Percentiles rank a stretch among this genome's conserved stretches.
Conservation (phyloP, 306 rosid genomes). For the Abrus precatorius region DNA sequence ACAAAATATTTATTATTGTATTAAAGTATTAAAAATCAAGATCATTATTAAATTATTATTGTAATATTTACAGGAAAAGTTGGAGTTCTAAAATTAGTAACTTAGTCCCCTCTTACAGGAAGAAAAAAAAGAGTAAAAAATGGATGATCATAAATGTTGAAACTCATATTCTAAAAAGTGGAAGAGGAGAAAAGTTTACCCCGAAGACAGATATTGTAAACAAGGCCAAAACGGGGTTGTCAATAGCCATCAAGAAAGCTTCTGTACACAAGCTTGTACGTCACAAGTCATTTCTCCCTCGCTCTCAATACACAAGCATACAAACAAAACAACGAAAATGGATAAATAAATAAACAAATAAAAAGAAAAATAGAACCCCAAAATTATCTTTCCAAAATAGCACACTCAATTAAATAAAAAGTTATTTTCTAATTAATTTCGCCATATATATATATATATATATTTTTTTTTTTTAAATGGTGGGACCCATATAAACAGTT, state of each 20-base stretch:
- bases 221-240: slow-evolving; percentile 61
- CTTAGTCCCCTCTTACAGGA: no score
- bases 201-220: not conserved
- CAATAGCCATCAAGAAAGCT: slow-evolving; percentile 51
- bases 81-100: no score
- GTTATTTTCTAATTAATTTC: not conserved
- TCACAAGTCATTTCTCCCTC: slow-evolving; percentile 47
- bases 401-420: not conserved
- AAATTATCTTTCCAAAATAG: not conserved
- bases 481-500: slow-evolving; percentile 73
- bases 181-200: not conserved
- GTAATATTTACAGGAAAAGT: no score
- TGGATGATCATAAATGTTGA: not conserved
- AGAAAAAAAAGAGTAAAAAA: no score
- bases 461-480: slow-evolving; percentile 2
- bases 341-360: no score
- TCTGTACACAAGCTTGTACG: slow-evolving; percentile 43
- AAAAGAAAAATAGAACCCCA: not conserved
- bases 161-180: not conserved
- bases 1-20: no score
- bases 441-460: not conserved
- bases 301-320: slow-evolving; percentile 33
- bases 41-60: no score
- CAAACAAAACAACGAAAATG: slow-evolving; percentile 24
- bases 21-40: no score